Evolutionary conservation across 495 filamentous ascomycete species (phyloP).

Genomic region (Xylaria grammica): DNA sequence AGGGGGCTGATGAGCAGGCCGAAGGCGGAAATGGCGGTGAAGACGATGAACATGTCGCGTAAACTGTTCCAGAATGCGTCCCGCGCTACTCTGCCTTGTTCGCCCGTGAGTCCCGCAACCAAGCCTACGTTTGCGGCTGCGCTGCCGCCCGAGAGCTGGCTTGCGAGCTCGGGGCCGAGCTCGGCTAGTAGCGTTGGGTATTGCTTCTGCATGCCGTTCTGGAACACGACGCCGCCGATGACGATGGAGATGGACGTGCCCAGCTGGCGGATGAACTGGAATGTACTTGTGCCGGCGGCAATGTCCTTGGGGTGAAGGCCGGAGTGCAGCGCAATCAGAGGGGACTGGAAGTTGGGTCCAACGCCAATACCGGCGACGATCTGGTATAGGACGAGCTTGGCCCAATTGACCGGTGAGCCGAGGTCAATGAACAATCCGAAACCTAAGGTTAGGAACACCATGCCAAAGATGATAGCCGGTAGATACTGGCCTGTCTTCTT

Average conservation of each 20-base stretch:
- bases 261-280: constrained; percentile 75
- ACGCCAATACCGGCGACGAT: constrained; percentile 68
- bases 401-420: constrained; percentile 51
- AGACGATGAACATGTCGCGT: constrained; percentile 73
- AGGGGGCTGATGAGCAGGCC: constrained; percentile 62
- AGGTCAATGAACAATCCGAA: constrained; percentile 66
- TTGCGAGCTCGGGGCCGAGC: constrained; percentile 50
- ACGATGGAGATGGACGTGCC: constrained; percentile 75
- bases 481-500: constrained; percentile 66
- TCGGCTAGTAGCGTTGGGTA: constrained; percentile 41
- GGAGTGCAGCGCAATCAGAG: constrained; percentile 75
- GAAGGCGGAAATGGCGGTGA: constrained; percentile 57
- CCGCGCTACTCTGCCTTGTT: constrained; percentile 54
- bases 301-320: constrained; percentile 70
- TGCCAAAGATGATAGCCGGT: constrained; percentile 59
- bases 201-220: constrained; percentile 61
- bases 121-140: constrained; percentile 65
- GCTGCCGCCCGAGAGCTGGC: constrained; percentile 52
- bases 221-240: constrained; percentile 81
- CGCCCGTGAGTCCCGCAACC: constrained; percentile 54
- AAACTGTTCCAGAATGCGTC: constrained; percentile 62
- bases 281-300: constrained; percentile 77
- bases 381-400: constrained; percentile 62
- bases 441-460: constrained; percentile 62
- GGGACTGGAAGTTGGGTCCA: constrained; percentile 69